Base-by-base conservation (phyloP, 192 early-diverging fungal species). In the Haplosporangium gracile region DNA sequence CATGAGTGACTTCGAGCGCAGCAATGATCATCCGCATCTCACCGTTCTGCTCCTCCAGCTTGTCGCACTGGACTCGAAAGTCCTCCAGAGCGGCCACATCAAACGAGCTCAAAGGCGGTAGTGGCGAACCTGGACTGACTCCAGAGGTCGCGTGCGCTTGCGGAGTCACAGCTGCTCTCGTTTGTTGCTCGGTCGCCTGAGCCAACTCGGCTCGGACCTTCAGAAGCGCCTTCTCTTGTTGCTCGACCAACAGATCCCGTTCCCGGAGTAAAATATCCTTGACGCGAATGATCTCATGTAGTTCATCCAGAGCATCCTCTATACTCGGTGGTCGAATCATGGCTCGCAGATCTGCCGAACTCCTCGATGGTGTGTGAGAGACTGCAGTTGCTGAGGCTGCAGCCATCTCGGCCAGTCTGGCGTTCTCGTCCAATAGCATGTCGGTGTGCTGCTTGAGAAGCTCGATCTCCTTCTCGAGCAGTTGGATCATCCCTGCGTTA, bases 401-500 rank as follows among this genome's bases (percentile, higher is more conserved):
- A 0, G 84, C 84, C 16, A 86, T 47, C 0, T 86, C 79, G 0
- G 84, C 84, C 0, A 86, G 65, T 3, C 84, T 55, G 11, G 84
- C 84, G 45, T 86, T 86, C 72, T 81, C 84, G 42, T 86, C 84
- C 75, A 86, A 26, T 7, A 86, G 42, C 34, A 81, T 68, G 20
- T 86, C 84, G 0, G 84, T 86, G 65, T 82, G 80, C 18, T 89
- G 82, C 73, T 89, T 82, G 26, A 87, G 40, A 0, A 87, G 57
- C n/a, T 88, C 85, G 9, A 91, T 29, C 49, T 89, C 80, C 29
- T 82, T 87, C 36, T 89, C 89, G 3, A 91, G 72, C 38, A 88
- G 40, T 13, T 73, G 72, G 7, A 77, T 75, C 60, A 85, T 84
- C 0, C 79, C 72, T 6, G 85, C 82, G 60, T 69, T 88, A 0